These are phyloP conservation scores for Porcisia hertigi DNA, from an alignment of 208 protist genomes.

Conservation along the genomic window DNA sequence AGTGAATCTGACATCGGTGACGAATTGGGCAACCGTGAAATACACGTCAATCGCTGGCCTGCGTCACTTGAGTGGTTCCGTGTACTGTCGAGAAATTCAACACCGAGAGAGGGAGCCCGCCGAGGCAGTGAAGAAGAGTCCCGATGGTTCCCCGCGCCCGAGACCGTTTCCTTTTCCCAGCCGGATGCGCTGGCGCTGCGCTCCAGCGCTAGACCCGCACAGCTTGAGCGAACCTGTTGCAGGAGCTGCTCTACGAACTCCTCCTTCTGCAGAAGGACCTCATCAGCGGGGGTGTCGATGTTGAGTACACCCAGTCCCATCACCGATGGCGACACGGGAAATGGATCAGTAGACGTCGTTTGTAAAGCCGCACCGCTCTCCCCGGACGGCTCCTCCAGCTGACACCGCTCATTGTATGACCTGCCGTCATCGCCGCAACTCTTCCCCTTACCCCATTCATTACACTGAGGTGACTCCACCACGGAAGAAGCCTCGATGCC, in stretches of 20 bases:
- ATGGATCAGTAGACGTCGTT: not conserved
- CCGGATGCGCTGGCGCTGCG: not conserved
- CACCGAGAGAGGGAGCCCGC: not conserved
- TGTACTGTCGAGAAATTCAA: not conserved
- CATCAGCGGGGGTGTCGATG: not conserved
- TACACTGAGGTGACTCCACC: constrained; percentile 2
- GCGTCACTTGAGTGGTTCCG: not conserved
- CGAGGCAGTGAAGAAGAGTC: not conserved
- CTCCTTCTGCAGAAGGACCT: constrained; percentile 30
- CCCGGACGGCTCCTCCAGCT: not conserved
- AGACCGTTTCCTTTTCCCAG: not conserved
- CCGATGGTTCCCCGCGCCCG: not conserved
- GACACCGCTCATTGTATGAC: not conserved
- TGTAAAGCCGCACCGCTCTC: not conserved
- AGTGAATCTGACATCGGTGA: constrained; percentile 4
- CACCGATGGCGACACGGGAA: not conserved
- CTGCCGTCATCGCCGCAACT: not conserved
- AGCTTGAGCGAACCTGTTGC: constrained; percentile 28
- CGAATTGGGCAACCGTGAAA: constrained; percentile 20
- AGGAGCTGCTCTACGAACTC: constrained; percentile 31
- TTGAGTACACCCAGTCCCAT: not conserved
- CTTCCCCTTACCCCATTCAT: constrained; percentile 1
- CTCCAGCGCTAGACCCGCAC: not conserved
- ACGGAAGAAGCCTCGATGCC: not conserved
- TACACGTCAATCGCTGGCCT: not conserved